Evolutionary conservation across 2,329 filamentous ascomycete genomes (phyloP), one percentile per base, ranked within the genome.

Genomic region (Colletotrichum orchidophilum): DNA sequence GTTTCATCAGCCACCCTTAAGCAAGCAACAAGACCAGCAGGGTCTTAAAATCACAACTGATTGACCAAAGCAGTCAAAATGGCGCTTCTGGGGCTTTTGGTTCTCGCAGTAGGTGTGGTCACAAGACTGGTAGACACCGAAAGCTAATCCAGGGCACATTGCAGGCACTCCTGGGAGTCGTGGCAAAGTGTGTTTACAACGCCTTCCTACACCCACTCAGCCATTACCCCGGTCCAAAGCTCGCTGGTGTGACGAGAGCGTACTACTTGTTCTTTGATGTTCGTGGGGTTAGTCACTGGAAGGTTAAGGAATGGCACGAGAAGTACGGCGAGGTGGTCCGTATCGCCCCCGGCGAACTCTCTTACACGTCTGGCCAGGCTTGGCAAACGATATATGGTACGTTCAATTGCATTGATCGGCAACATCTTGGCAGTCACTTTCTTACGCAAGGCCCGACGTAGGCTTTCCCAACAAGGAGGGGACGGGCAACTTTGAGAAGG

Each of bases 311-410:
- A 26, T 69, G 71, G 58, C 77, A 79, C 21, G 66, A 75, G 18
- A 35, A 66, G 15, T 79, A 79, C 54, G 78, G 78, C 8, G 69
- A 75, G 21, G 78, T 85, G 0, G 78, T 87, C 13, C 81, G 85
- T 2, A 76, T 83, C 6, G 79, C 76, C 0, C 84, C 84, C 0
- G 79, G 80, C 26, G 76, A 80, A 31, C 78, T 87, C 1, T 79
- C 81, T 2, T 84, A 83, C 66, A 80, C 77, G 11, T 77, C 77
- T 3, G 42, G 76, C 5, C 63, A 76, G 11, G 80, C 80, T 2
- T 84, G 80, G 80, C 80, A 80, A 63, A 80, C 82, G 12, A 85
- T 85, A 21, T 83, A 83, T 62, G 80, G 79, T 59, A 6, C 2
- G 50, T 63, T 33, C 31, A 27, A 2, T 3, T 26, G 11, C 26